Percentiles rank a stretch among this genome's conserved stretches.
These are phyloP conservation scores for Geotrichum ghanense DNA, from an alignment of 805 yeast genomes.

Conservation along the genomic window DNA sequence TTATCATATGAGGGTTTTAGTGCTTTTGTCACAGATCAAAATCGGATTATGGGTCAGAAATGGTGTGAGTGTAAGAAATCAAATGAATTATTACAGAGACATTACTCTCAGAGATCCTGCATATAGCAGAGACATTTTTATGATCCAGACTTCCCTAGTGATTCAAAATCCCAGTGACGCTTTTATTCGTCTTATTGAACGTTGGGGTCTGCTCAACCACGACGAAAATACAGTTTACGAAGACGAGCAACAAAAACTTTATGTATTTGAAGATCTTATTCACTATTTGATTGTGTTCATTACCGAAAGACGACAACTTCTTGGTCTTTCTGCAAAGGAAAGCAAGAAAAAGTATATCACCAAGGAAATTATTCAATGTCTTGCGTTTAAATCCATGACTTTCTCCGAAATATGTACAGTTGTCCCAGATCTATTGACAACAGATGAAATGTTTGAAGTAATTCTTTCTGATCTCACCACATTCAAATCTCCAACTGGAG, in stretches of 20 bases:
- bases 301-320: conserved; percentile 53
- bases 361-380: conserved; percentile 67
- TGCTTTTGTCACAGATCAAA: conserved; percentile 69
- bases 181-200: conserved; percentile 43
- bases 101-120: conserved; percentile 78
- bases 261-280: conserved; percentile 72
- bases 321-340: conserved; percentile 35
- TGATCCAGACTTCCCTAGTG: conserved; percentile 52
- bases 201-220: conserved; percentile 63
- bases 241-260: conserved; percentile 5
- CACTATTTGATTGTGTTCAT: conserved; percentile 55
- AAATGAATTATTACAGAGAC: conserved; percentile 65
- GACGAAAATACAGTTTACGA: conserved; percentile 30
- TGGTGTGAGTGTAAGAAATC: conserved; percentile 72
- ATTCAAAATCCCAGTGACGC: conserved; percentile 45
- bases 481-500: conserved; percentile 48
- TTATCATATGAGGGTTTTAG: conserved; percentile 67
- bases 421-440: conserved; percentile 65
- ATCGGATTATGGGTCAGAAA: conserved; percentile 92
- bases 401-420: conserved; percentile 58
- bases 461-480: conserved; percentile 46
- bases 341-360: conserved; percentile 40
- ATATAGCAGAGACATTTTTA: conserved; percentile 62
- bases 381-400: conserved; percentile 65
- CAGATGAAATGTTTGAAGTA: conserved; percentile 64